phyloP scores from a whole-genome alignment of 331 rosid genomes.

The Pyrus hybrid region DNA sequence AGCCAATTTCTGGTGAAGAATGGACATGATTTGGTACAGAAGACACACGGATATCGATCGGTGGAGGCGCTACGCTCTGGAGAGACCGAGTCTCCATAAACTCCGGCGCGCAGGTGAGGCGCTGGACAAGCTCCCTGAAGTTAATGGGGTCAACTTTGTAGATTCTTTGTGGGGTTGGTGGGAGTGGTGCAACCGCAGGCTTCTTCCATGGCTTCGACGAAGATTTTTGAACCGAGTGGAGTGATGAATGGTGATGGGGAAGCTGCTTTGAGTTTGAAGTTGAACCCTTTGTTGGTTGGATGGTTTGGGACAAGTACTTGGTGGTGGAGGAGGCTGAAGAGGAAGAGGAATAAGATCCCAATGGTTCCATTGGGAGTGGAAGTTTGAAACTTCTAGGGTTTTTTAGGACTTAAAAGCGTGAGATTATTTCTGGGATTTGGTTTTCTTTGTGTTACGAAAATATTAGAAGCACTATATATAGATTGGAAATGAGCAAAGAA shows the following conservation, averaged over 20 bases:
- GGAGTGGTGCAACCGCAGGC: slow-evolving; percentile 49
- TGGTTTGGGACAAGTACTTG: slow-evolving; percentile 9
- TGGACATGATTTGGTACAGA: not conserved
- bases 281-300: not conserved
- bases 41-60: not conserved
- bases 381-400: not conserved
- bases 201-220: slow-evolving; percentile 53
- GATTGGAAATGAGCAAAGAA: not conserved
- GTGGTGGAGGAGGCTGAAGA: slow-evolving; percentile 19
- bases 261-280: slow-evolving; percentile 2
- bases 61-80: slow-evolving; percentile 23
- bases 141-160: slow-evolving; percentile 74
- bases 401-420: not conserved
- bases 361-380: slow-evolving; percentile 22
- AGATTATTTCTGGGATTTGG: not conserved
- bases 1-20: not conserved
- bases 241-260: slow-evolving; percentile 16
- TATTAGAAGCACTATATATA: not conserved
- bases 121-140: slow-evolving; percentile 67
- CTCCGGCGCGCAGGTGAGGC: slow-evolving; percentile 67
- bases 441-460: not conserved
- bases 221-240: slow-evolving; percentile 42
- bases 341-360: slow-evolving; percentile 14
- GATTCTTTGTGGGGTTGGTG: slow-evolving; percentile 38
- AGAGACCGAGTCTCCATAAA: slow-evolving; percentile 17